A percentile compares a stretch with the other conserved stretches of the same genome.
Conservation (phyloP, 1,139 yeast species). For the Debaryomyces subglobosus region DNA sequence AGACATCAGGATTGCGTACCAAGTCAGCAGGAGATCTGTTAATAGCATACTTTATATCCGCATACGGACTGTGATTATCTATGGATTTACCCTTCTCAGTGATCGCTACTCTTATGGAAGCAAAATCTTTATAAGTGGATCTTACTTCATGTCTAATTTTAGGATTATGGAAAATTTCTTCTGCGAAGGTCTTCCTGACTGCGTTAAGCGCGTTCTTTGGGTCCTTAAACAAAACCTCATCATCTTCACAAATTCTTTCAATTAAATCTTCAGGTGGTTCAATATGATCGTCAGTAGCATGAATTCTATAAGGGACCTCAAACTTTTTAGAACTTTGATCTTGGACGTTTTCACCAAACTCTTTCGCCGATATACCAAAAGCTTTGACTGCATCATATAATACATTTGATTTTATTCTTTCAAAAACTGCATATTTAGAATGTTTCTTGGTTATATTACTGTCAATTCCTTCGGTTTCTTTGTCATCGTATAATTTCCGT, state of each 20-base stretch:
- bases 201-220: slow-evolving; percentile 70
- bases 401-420: slow-evolving; percentile 70
- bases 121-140: slow-evolving; percentile 64
- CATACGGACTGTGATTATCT: slow-evolving; percentile 78
- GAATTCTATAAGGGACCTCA: slow-evolving; percentile 61
- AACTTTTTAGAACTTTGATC: slow-evolving; percentile 54
- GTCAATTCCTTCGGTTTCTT: slow-evolving; percentile 22
- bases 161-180: slow-evolving; percentile 82
- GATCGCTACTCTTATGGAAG: slow-evolving; percentile 70
- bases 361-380: slow-evolving; percentile 76
- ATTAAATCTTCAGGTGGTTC: slow-evolving; percentile 68
- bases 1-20: slow-evolving; percentile 73
- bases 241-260: slow-evolving; percentile 55
- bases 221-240: slow-evolving; percentile 59
- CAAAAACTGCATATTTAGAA: slow-evolving; percentile 72
- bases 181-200: slow-evolving; percentile 73
- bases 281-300: slow-evolving; percentile 74
- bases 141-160: slow-evolving; percentile 78
- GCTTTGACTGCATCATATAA: slow-evolving; percentile 71
- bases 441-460: slow-evolving; percentile 54
- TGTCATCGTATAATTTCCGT: slow-evolving; percentile 41
- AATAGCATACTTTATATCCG: slow-evolving; percentile 88
- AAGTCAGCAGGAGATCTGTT: slow-evolving; percentile 79
- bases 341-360: slow-evolving; percentile 82
- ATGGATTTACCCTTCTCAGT: slow-evolving; percentile 90